These are phyloP conservation scores for Aspergillus sojae DNA, from an alignment of 2,329 filamentous ascomycete genomes.

Conservation along the genomic window DNA sequence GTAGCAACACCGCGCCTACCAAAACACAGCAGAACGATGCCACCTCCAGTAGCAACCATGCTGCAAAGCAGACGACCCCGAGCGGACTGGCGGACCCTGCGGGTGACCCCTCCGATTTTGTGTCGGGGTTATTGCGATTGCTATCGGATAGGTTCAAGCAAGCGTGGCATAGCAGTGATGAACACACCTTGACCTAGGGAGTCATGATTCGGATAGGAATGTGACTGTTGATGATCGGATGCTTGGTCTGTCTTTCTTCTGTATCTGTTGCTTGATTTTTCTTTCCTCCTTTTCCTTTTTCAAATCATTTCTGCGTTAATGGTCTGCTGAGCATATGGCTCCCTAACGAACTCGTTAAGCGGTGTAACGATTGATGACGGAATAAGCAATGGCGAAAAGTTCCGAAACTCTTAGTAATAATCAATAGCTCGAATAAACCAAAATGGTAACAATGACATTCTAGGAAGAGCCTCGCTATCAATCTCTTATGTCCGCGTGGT, in stretches of 20 bases:
- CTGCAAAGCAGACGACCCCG: slow-evolving; percentile 1
- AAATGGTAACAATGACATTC: background rate
- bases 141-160: slow-evolving; percentile 24
- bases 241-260: background rate
- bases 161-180: slow-evolving; percentile 32
- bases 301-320: background rate
- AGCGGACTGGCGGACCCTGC: slow-evolving; percentile 1
- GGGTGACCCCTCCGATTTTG: slow-evolving; percentile 23
- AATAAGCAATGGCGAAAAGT: background rate
- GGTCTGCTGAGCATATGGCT: background rate
- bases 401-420: background rate
- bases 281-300: background rate
- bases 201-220: no score
- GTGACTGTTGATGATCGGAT: background rate
- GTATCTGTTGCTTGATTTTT: background rate
- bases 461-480: background rate
- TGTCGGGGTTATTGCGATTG: slow-evolving; percentile 20
- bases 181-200: slow-evolving; percentile 23
- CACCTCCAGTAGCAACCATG: background rate
- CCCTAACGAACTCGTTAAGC: background rate
- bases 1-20: slow-evolving; percentile 5
- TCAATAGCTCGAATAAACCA: background rate
- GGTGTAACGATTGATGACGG: slow-evolving; percentile 2
- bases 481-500: background rate
- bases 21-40: background rate